Conservation (phyloP, 352 stramenopile species). For the Phytophthora sansomeana region DNA sequence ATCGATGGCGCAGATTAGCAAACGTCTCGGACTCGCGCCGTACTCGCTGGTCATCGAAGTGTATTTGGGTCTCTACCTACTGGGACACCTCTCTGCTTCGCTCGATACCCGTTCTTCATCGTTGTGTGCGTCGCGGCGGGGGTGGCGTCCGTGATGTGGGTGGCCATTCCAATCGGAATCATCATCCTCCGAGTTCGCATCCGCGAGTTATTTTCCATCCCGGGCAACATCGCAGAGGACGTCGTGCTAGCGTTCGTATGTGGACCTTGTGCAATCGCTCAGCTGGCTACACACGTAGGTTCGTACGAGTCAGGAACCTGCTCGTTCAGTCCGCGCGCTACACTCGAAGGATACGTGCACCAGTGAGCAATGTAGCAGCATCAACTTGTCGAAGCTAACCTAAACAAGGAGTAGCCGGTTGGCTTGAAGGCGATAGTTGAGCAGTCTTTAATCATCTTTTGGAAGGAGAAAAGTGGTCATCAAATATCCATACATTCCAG, state of each 20-base stretch:
- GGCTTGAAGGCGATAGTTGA: too few relatives aligned
- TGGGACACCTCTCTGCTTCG: conserved; percentile 11
- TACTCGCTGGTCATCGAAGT: conserved; percentile 25
- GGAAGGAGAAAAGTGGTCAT: too few relatives aligned
- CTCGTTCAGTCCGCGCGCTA: conserved; percentile 35
- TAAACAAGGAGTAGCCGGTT: background rate
- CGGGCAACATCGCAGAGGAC: conserved; percentile 41
- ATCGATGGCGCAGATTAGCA: conserved; percentile 36
- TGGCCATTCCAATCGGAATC: conserved; percentile 15
- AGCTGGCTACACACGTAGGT: conserved; percentile 50
- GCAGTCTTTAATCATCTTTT: too few relatives aligned
- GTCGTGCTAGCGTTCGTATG: conserved; percentile 40
- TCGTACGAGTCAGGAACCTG: conserved; percentile 43
- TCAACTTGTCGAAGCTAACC: background rate
- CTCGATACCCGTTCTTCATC: conserved; percentile 4
- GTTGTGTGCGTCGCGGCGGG: conserved; percentile 2
- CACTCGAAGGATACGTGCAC: conserved; percentile 12
- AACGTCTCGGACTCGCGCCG: conserved; percentile 31
- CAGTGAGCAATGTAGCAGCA: background rate
- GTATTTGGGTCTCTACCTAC: conserved; percentile 16
- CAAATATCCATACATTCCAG: too few relatives aligned
- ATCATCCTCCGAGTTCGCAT: conserved; percentile 43
- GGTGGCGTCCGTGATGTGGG: background rate
- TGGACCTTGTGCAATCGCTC: conserved; percentile 52
- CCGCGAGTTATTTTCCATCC: conserved; percentile 52